phyloP scores from a whole-genome alignment of 129 eudicot genomes.

The Centella asiatica region DNA sequence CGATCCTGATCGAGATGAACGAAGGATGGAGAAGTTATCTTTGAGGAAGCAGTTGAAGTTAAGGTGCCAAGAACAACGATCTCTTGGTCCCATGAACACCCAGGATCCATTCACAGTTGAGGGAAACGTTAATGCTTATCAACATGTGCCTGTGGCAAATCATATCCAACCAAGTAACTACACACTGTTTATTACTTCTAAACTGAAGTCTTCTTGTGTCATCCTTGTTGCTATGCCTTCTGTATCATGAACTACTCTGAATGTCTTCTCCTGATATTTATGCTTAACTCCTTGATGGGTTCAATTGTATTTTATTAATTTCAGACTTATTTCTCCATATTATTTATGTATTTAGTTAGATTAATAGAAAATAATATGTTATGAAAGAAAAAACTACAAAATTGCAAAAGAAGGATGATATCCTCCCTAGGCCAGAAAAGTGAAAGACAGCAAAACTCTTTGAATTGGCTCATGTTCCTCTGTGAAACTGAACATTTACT shows the following conservation, averaged over 20 bases:
- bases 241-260: background rate
- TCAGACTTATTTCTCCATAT: no score
- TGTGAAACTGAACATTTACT: no score
- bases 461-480: no score
- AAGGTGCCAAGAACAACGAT: constrained; percentile 67
- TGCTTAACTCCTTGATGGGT: no score
- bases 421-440: no score
- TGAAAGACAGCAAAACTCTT: no score
- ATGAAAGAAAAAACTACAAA: no score
- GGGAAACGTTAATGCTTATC: constrained; percentile 28
- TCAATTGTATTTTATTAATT: no score
- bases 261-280: background rate
- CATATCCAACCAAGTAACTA: constrained; percentile 45
- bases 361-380: no score
- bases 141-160: constrained; percentile 30
- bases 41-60: constrained; percentile 76
- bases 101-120: constrained; percentile 36
- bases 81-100: constrained; percentile 32
- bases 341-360: no score
- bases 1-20: constrained; percentile 63
- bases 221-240: background rate
- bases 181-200: background rate
- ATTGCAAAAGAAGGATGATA: no score
- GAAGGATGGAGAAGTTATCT: constrained; percentile 77
- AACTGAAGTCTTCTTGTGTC: background rate